These are phyloP conservation scores for Eleusine indica DNA, from an alignment of 176 grass and related monocot genomes.

Conservation along the genomic window DNA sequence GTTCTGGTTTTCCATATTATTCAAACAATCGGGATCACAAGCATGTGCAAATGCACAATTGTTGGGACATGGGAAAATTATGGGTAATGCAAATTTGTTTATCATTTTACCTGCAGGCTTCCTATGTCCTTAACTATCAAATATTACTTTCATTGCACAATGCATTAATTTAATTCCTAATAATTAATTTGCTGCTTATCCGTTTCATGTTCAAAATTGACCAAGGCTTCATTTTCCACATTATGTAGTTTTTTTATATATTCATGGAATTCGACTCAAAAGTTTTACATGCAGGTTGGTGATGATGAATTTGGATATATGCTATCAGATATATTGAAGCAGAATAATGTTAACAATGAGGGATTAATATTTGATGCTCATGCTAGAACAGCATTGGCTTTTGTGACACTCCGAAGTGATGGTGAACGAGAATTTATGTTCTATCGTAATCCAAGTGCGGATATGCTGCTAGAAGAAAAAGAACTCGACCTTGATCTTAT, in stretches of 20 bases:
- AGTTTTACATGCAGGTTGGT: slow-evolving; percentile 67
- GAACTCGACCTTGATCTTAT: slow-evolving; percentile 93
- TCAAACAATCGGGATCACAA: neutral
- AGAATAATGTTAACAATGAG: slow-evolving; percentile 89
- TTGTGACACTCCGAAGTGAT: slow-evolving; percentile 88
- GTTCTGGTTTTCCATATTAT: slow-evolving; percentile 10
- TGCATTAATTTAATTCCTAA: slow-evolving; percentile 12
- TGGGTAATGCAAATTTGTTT: neutral
- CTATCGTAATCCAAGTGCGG: slow-evolving; percentile 98
- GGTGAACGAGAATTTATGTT: slow-evolving; percentile 99
- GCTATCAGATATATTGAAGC: slow-evolving; percentile 87
- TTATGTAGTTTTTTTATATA: neutral
- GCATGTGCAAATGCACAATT: slow-evolving; percentile 10
- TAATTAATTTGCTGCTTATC: slow-evolving; percentile 6
- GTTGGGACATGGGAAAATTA: slow-evolving; percentile 4
- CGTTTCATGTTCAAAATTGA: neutral
- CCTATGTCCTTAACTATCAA: neutral
- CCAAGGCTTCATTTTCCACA: neutral
- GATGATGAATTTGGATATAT: slow-evolving; percentile 99
- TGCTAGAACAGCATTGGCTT: slow-evolving; percentile 97
- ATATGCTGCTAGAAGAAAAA: slow-evolving; percentile 94
- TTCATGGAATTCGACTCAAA: neutral
- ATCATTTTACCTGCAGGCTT: neutral
- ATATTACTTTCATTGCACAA: neutral
- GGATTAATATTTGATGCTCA: slow-evolving; percentile 84